phyloP scores from a whole-genome alignment of 176 grass and related monocot genomes.

The Eremochloa ophiuroides region DNA sequence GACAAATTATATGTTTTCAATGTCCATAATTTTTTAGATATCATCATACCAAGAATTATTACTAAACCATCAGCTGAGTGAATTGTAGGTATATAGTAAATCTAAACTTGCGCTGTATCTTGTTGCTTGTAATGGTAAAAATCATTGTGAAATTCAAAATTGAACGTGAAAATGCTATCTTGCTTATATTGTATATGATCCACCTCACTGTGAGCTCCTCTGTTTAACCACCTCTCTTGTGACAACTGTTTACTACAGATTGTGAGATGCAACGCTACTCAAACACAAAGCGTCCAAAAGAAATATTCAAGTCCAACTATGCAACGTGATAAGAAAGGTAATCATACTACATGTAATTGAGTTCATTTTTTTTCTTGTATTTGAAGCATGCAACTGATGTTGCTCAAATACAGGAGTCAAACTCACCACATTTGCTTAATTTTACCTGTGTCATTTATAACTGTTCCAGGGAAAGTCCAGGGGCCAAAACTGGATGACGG shows the following conservation, averaged over 20 bases:
- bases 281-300: slow-evolving; percentile 51
- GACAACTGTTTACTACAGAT: slow-evolving; percentile 18
- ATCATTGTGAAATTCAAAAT: background rate
- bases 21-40: background rate
- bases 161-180: background rate
- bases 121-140: slow-evolving; percentile 2
- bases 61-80: background rate
- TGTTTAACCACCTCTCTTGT: background rate
- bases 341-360: background rate
- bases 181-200: background rate
- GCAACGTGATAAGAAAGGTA: slow-evolving; percentile 52
- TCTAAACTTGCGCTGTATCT: background rate
- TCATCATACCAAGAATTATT: background rate
- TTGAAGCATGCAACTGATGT: background rate
- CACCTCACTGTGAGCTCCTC: background rate
- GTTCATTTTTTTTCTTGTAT: background rate
- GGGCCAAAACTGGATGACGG: slow-evolving; percentile 47
- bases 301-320: slow-evolving; percentile 47
- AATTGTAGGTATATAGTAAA: background rate
- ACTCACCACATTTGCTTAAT: background rate
- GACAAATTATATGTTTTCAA: background rate
- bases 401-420: background rate
- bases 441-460: background rate
- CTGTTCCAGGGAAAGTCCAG: slow-evolving; percentile 34
- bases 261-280: slow-evolving; percentile 42